Base-by-base conservation (phyloP, 192 early-diverging fungal genomes). In the Chytriomyces sp. region DNA sequence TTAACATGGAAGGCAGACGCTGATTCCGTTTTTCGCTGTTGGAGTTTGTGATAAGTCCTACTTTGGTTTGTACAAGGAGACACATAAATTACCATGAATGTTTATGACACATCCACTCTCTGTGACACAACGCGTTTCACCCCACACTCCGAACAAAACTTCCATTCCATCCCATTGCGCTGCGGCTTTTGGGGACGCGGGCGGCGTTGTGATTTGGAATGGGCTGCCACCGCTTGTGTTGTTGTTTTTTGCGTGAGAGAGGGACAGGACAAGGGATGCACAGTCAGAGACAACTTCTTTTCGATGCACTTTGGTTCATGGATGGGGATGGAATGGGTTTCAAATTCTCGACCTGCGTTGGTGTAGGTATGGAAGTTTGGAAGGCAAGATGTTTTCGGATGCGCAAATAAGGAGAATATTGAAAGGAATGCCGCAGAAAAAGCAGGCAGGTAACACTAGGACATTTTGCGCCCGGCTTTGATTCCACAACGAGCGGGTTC, bases 291-390 rank as follows among this genome's bases (percentile, higher is more conserved):
- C 19, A 1, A n/a, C 3, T 70, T 63, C 68, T 62, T 70, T 56
- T 56, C 68, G 10, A 70, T 30, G 32, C 68, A 70, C 6, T 59
- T 58, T 30, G 22, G 22, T 58, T 70, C 68, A 36, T 70, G 68
- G 38, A 70, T 70, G 54, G 26, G 12, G 10, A 70, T 70, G 10
- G 68, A 70, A 31, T 19, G 19, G 17, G 68, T 70, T 19, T 56
- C 68, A 55, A 70, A 70, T 17, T 70, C 53, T 31, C 68, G n/a
- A 2, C 68, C 68, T 70, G 56, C 19, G n/a, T n/a, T n/a, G n/a
- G n/a, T n/a, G n/a, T n/a, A n/a, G n/a, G n/a, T n/a, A n/a, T n/a
- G n/a, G 28, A 17, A 19, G 41, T 1, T 31, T 3, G n/a, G n/a
- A n/a, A n/a, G n/a, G n/a, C n/a, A n/a, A n/a, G n/a, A n/a, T n/a